phyloP scores from a whole-genome alignment of 129 eudicot species.

The Saposhnikovia divaricata region DNA sequence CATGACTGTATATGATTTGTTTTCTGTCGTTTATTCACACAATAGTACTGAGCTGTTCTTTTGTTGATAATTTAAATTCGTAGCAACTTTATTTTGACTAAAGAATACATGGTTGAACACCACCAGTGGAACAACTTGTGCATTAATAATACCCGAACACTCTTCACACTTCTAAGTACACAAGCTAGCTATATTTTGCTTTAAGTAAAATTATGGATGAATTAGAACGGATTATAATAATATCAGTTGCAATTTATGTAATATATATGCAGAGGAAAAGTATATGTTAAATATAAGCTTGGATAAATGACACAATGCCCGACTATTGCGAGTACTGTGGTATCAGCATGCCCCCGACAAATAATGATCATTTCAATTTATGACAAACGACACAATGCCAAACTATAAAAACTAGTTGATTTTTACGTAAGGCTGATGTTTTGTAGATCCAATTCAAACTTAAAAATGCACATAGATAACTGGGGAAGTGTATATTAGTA shows the following conservation, averaged over 20 bases:
- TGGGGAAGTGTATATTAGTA: neutral
- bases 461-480: neutral
- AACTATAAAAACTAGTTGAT: too few species aligned
- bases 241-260: too few species aligned
- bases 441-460: neutral
- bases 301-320: too few species aligned
- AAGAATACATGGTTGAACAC: neutral
- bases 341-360: too few species aligned
- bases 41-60: neutral
- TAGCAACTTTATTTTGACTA: neutral
- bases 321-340: too few species aligned
- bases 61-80: neutral
- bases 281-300: too few species aligned
- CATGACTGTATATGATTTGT: constrained; percentile 5
- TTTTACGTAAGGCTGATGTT: too few species aligned
- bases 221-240: too few species aligned
- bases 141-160: neutral
- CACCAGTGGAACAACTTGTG: neutral
- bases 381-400: too few species aligned
- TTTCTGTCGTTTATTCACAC: neutral
- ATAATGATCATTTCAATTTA: too few species aligned
- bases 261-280: too few species aligned
- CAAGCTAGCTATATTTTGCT: neutral
- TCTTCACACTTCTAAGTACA: neutral
- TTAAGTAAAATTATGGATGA: neutral